A percentile compares a stretch with the other conserved stretches of the same genome.
phyloP scores from a whole-genome alignment of 495 filamentous ascomycete genomes.

The Terfezia claveryi region DNA sequence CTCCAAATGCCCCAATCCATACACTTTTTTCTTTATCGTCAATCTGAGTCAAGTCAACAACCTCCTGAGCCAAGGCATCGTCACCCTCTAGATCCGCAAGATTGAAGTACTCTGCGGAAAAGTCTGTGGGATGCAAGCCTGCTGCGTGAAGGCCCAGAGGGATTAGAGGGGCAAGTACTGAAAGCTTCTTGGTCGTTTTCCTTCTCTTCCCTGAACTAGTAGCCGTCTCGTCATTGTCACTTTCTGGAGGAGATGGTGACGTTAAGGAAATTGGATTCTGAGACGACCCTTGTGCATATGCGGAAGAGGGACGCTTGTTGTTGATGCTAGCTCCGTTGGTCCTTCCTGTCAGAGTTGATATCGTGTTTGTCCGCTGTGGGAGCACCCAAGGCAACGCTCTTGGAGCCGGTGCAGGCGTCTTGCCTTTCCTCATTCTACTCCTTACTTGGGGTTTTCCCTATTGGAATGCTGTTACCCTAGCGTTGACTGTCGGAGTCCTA shows the following conservation, averaged over 20 bases:
- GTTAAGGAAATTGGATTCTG: background rate
- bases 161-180: background rate
- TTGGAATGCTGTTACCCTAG: background rate
- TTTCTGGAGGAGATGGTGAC: background rate
- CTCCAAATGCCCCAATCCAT: constrained; percentile 29
- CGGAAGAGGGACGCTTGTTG: background rate
- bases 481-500: background rate
- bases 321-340: background rate
- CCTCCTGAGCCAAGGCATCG: constrained; percentile 28
- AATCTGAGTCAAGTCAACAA: constrained; percentile 29
- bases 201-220: too few relatives aligned
- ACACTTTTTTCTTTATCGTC: constrained; percentile 24
- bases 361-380: background rate
- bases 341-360: background rate
- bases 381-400: background rate
- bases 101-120: background rate
- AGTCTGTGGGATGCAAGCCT: background rate
- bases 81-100: constrained; percentile 10
- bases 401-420: background rate
- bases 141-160: background rate
- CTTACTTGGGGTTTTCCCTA: too few relatives aligned
- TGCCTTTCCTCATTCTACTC: too few relatives aligned
- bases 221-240: too few relatives aligned
- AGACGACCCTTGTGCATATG: background rate
- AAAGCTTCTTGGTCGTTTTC: background rate